These are phyloP conservation scores for Aspergillus fijiensis DNA, from an alignment of 2,329 filamentous ascomycete genomes.

Conservation along the genomic window DNA sequence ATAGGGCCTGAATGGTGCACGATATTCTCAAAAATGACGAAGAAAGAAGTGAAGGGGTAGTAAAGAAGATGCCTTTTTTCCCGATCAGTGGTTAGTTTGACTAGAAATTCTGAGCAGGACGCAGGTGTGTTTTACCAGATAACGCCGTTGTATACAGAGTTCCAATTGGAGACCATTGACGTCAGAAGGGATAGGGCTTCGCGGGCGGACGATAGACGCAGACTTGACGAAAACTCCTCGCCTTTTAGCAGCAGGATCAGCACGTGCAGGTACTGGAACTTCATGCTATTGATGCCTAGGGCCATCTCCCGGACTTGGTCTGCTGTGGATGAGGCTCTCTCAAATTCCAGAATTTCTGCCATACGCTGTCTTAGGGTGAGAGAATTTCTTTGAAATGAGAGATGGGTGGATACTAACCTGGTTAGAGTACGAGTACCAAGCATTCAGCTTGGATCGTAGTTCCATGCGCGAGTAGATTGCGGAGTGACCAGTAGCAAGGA, in stretches of 20 bases:
- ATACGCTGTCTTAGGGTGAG: not conserved
- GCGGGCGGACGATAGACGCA: conserved; percentile 11
- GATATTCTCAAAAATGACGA: conserved; percentile 14
- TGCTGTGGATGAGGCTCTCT: not conserved
- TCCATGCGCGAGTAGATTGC: too few species aligned
- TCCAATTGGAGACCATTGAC: conserved; percentile 17
- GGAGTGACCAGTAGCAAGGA: not conserved
- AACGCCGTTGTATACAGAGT: conserved; percentile 18
- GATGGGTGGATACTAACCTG: not conserved
- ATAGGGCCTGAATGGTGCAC: not conserved
- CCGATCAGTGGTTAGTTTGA: not conserved
- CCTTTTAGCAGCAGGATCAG: conserved; percentile 10
- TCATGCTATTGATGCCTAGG: conserved; percentile 12
- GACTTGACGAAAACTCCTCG: not conserved
- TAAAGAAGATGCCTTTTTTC: conserved; percentile 15
- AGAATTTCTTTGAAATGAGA: not conserved
- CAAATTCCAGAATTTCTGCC: not conserved
- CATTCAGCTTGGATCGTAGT: not conserved
- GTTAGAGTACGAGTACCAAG: not conserved
- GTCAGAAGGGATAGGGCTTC: conserved; percentile 16
- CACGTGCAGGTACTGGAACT: conserved; percentile 13
- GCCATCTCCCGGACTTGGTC: conserved; percentile 14
- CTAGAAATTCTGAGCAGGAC: not conserved
- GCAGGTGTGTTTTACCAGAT: conserved; percentile 10
- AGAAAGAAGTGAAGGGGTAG: conserved; percentile 14